Base-by-base conservation (phyloP, 202 grass and related monocot genomes). In the Brachypodium distachyon region DNA sequence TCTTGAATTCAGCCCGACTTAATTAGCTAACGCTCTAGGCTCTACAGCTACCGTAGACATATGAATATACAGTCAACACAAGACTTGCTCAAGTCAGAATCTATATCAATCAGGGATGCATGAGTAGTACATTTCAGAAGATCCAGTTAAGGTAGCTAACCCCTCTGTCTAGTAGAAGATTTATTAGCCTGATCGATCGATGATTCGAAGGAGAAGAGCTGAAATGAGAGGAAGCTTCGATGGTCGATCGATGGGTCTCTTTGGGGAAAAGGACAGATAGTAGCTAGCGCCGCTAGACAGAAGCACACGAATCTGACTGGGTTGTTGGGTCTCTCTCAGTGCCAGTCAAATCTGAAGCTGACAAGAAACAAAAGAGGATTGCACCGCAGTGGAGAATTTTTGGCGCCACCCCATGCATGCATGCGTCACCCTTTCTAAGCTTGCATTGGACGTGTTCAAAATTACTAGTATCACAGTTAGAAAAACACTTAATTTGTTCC, bases 381-480 rank as follows among this genome's bases (percentile, higher is more conserved):
- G 32, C 31, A 55, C 32, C 49, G 12, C 19, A 28, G 62, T 67
- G 38, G 42, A 53, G 47, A 21, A 18, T 42, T n/a, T n/a, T n/a
- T 72, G 71, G 71, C 71, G 71, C 37, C 54, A 60, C 33, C 39
- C 72, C 54, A 60, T 75, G 72, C 72, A 59, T 3, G 25, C 8
- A 28, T 27, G 23, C 34, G 37, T 43, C 71, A 40, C 53, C 25
- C 65, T 41, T 68, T 68, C 13, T 26, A 37, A n/a, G 64, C 39
- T 21, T 21, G 71, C 47, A n/a, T 73, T 29, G 70, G 72, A 75
- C 72, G 54, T 44, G 51, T 75, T 83, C 72, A 83, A 59, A 59
- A 9, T 19, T 17, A 21, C n/a, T n/a, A n/a, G n/a, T n/a, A n/a
- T n/a, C n/a, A n/a, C n/a, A n/a, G n/a, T n/a, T n/a, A n/a, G n/a